Evolutionary conservation across 768 basidiomycete species (phyloP).

Genomic region (Boletus pseudopeckii): DNA sequence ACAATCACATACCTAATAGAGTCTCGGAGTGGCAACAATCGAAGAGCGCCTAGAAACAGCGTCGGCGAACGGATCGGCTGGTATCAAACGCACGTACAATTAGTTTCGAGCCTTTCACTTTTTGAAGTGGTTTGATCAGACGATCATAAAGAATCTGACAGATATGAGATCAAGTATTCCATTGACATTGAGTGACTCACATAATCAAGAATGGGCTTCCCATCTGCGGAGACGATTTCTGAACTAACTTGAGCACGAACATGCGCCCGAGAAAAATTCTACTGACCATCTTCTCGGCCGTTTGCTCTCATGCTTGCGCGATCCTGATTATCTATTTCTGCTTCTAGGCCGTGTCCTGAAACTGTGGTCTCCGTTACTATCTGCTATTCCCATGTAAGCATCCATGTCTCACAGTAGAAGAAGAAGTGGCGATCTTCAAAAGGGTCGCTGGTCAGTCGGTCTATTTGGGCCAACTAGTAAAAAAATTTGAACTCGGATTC

Average conservation of each 20-base stretch:
- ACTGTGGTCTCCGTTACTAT: conserved; percentile 1
- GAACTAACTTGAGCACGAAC: neutral
- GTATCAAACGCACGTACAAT: conserved; percentile 11
- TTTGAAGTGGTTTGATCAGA: conserved; percentile 18
- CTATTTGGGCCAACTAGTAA: conserved; percentile 38
- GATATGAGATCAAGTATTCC: neutral
- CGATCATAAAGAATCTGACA: conserved; percentile 19
- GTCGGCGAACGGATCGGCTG: neutral
- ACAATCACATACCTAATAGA: conserved; percentile 18
- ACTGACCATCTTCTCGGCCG: conserved; percentile 46
- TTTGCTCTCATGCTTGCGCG: conserved; percentile 41
- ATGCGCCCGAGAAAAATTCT: neutral
- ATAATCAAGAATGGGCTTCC: conserved; percentile 20
- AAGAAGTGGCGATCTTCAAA: conserved; percentile 46
- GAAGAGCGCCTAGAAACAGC: conserved; percentile 20
- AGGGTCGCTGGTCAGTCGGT: conserved; percentile 40
- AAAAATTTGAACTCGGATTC: neutral
- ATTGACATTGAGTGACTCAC: conserved; percentile 5
- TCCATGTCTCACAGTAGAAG: conserved; percentile 47
- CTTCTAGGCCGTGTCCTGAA: conserved; percentile 23
- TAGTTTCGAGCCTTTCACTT: conserved; percentile 16
- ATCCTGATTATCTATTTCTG: conserved; percentile 19
- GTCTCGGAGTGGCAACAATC: conserved; percentile 32
- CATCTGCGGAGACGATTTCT: conserved; percentile 24
- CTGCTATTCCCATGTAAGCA: no score